Conservation (phyloP, 257 asterid genomes). For the Fraxinus excelsior region DNA sequence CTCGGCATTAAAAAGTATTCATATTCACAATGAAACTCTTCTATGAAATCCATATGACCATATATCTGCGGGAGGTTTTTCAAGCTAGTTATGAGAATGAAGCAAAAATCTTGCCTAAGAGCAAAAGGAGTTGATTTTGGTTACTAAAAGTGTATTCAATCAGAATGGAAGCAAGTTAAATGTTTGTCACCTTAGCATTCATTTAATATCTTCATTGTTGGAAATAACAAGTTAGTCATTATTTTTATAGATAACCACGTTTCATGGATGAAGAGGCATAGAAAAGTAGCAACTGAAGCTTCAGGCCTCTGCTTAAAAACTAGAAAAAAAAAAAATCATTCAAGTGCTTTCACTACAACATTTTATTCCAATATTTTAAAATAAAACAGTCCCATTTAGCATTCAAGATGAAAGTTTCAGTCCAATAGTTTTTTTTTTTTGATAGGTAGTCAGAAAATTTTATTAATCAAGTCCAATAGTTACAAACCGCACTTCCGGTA, state of each 20-base stretch:
- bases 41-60: background rate
- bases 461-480: no score
- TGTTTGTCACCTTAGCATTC: background rate
- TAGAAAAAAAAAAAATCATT: background rate
- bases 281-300: background rate
- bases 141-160: background rate
- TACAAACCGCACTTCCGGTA: background rate
- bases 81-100: background rate
- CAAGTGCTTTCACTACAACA: background rate
- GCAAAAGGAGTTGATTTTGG: background rate
- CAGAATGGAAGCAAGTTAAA: background rate
- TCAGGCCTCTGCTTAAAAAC: background rate
- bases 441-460: no score
- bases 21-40: background rate
- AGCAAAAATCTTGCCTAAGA: background rate
- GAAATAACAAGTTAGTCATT: background rate
- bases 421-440: no score
- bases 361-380: background rate
- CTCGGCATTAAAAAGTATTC: background rate
- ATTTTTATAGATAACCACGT: background rate
- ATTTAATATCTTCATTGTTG: background rate
- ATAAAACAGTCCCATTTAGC: background rate
- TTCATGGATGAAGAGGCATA: background rate
- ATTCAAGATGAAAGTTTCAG: background rate
- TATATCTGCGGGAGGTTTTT: no score